Conservation (phyloP, 805 yeast species). For the Candida dajiaensis region DNA sequence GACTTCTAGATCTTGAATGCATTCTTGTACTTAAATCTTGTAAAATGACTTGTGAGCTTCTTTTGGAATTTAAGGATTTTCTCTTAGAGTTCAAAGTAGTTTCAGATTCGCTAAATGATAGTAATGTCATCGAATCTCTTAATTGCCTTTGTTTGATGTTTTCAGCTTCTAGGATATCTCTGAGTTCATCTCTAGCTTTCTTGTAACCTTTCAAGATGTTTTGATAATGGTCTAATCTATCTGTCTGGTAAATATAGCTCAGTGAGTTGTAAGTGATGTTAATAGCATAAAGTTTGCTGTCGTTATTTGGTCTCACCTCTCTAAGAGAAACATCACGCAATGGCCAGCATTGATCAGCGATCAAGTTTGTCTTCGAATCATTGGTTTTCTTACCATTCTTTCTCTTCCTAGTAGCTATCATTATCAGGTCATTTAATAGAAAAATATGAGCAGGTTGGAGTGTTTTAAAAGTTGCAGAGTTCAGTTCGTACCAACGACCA, state of each 20-base stretch:
- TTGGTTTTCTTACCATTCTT: slow-evolving; percentile 22
- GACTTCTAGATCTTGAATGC: slow-evolving; percentile 52
- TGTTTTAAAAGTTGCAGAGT: slow-evolving; percentile 79
- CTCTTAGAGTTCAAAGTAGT: background rate
- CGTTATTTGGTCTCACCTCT: slow-evolving; percentile 11
- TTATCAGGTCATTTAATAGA: slow-evolving; percentile 67
- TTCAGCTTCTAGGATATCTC: slow-evolving; percentile 50
- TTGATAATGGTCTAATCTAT: slow-evolving; percentile 48
- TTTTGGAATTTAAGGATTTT: slow-evolving; percentile 14
- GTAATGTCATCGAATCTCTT: slow-evolving; percentile 37
- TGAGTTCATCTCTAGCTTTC: slow-evolving; percentile 55
- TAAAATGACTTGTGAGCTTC: slow-evolving; percentile 32
- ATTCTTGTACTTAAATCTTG: slow-evolving; percentile 57
- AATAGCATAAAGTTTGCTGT: slow-evolving; percentile 31
- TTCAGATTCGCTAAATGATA: slow-evolving; percentile 26
- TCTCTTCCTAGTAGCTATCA: slow-evolving; percentile 63
- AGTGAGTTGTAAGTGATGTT: slow-evolving; percentile 42
- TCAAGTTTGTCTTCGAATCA: slow-evolving; percentile 32
- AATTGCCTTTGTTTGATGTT: slow-evolving; percentile 36
- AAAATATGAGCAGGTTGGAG: slow-evolving; percentile 71
- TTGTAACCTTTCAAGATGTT: slow-evolving; percentile 50
- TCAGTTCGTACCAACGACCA: slow-evolving; percentile 82
- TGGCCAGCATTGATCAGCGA: slow-evolving; percentile 78
- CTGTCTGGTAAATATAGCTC: slow-evolving; percentile 56
- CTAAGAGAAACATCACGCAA: slow-evolving; percentile 46